These are phyloP conservation scores for Purshia tridentata DNA, from an alignment of 306 rosid species.

Conservation along the genomic window DNA sequence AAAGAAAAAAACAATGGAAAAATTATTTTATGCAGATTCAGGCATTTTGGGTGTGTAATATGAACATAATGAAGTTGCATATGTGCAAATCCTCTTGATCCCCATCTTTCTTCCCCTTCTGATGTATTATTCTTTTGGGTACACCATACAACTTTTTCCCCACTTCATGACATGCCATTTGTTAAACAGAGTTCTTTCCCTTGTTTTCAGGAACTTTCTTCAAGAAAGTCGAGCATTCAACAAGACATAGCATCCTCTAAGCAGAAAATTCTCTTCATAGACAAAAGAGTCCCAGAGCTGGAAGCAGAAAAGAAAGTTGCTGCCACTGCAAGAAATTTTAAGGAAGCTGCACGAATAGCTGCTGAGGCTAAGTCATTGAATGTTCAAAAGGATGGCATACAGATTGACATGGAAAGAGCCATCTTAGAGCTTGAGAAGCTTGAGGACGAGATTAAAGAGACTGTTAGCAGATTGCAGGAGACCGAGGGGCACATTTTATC, in stretches of 20 bases:
- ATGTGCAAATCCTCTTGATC: background rate
- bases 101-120: background rate
- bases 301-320: constrained; percentile 86
- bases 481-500: constrained; percentile 54
- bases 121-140: background rate
- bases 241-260: constrained; percentile 65
- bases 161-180: constrained; percentile 14
- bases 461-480: constrained; percentile 56
- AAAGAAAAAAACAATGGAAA: background rate
- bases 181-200: constrained; percentile 27
- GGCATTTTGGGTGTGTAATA: background rate
- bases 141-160: background rate
- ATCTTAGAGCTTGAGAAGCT: constrained; percentile 57
- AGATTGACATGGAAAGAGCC: constrained; percentile 45
- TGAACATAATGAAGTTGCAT: background rate
- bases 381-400: constrained; percentile 59
- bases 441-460: constrained; percentile 58
- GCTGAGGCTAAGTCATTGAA: constrained; percentile 63
- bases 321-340: constrained; percentile 75
- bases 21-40: background rate
- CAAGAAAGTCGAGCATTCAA: constrained; percentile 72
- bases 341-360: constrained; percentile 84
- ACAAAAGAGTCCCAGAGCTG: constrained; percentile 81
- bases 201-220: constrained; percentile 63
- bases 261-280: constrained; percentile 65